Conservation (phyloP, 805 yeast genomes). For the Myxozyma mucilagina region DNA sequence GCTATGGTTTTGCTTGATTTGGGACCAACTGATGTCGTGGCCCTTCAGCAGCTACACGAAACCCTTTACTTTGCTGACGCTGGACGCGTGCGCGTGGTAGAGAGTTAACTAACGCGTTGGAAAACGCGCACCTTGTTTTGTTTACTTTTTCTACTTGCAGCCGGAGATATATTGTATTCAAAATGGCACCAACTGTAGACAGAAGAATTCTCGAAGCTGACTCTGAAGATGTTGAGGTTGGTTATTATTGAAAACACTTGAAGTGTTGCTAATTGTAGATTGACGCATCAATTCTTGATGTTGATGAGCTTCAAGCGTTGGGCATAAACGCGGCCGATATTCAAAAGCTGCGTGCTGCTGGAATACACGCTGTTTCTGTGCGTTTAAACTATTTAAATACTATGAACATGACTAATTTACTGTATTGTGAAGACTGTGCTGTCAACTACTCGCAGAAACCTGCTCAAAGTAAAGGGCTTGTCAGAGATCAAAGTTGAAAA, state of each 20-base stretch:
- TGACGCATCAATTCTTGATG: slow-evolving; percentile 28
- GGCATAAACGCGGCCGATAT: slow-evolving; percentile 76
- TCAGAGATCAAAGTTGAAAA: slow-evolving; percentile 78
- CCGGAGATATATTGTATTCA: neutral
- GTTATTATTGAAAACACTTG: neutral
- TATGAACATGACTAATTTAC: neutral
- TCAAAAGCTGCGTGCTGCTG: slow-evolving; percentile 63
- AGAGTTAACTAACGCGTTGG: no score
- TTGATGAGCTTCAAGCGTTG: slow-evolving; percentile 31
- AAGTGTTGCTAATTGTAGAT: neutral
- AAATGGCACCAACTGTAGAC: slow-evolving; percentile 8
- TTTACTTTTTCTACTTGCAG: neutral
- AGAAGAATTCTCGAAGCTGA: slow-evolving; percentile 15
- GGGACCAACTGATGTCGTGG: no score
- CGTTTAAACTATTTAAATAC: slow-evolving; percentile 34
- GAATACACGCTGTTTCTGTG: slow-evolving; percentile 67
- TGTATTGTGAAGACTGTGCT: slow-evolving; percentile 46
- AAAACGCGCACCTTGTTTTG: no score
- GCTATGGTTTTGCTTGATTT: no score
- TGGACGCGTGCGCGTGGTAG: no score
- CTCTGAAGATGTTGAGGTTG: neutral
- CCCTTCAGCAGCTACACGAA: neutral
- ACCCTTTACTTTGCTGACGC: no score
- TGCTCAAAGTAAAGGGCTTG: slow-evolving; percentile 67
- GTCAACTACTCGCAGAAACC: slow-evolving; percentile 63